These are phyloP conservation scores for Yamadazyma endophytica DNA, from an alignment of 805 yeast species.

Conservation along the genomic window DNA sequence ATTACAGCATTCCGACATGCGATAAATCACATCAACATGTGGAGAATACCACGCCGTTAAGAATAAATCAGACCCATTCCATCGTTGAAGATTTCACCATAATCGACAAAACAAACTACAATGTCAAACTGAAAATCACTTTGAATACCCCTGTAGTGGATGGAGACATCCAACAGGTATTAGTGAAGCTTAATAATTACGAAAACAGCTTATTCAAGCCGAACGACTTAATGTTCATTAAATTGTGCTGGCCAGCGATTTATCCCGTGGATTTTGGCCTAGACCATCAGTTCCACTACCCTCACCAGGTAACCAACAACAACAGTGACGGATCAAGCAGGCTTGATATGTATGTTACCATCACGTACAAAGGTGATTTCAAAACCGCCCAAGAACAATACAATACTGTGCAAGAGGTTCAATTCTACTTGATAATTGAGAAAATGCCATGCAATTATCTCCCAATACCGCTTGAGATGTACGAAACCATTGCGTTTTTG, in stretches of 20 bases:
- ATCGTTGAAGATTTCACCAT: slow-evolving; percentile 24
- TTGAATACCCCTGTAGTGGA: slow-evolving; percentile 1
- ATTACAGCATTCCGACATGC: slow-evolving; percentile 28
- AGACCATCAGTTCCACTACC: slow-evolving; percentile 18
- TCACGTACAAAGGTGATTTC: slow-evolving; percentile 19
- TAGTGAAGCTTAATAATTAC: slow-evolving; percentile 33
- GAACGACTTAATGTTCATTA: slow-evolving; percentile 22
- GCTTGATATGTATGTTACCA: slow-evolving; percentile 21
- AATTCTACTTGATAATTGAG: slow-evolving; percentile 22
- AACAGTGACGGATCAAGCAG: slow-evolving; percentile 3
- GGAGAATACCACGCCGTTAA: background rate
- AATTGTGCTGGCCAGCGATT: slow-evolving; percentile 37
- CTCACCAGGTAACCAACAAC: too few relatives aligned
- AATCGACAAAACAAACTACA: slow-evolving; percentile 4
- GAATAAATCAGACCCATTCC: slow-evolving; percentile 18
- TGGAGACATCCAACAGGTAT: slow-evolving; percentile 10
- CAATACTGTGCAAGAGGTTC: slow-evolving; percentile 9
- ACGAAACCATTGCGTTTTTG: slow-evolving; percentile 21
- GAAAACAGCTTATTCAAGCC: slow-evolving; percentile 19
- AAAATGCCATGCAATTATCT: slow-evolving; percentile 21
- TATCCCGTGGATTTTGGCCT: slow-evolving; percentile 21
- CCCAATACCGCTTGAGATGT: slow-evolving; percentile 32
- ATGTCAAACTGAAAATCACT: background rate
- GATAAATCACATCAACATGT: slow-evolving; percentile 1
- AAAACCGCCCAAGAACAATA: slow-evolving; percentile 13